These are phyloP conservation scores for Phytopythium delawarense DNA, from an alignment of 352 stramenopile species.

Conservation along the genomic window DNA sequence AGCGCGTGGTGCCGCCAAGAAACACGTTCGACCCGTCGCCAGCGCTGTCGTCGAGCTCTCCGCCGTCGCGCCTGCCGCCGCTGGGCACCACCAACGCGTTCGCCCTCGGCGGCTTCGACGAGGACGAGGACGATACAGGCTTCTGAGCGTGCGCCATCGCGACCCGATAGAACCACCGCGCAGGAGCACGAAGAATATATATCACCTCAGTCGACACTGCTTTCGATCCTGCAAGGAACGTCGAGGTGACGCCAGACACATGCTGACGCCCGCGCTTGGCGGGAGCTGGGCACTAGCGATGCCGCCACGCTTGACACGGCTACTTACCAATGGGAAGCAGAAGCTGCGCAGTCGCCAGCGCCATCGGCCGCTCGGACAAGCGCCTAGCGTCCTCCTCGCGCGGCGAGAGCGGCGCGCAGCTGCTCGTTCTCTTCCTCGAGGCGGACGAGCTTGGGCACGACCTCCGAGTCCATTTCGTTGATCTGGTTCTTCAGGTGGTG, in stretches of 20 bases:
- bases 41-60: slow-evolving; percentile 62
- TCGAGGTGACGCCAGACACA: not conserved
- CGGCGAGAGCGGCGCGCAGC: slow-evolving; percentile 29
- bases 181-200: no score
- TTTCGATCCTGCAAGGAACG: not conserved
- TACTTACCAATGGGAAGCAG: not conserved
- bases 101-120: slow-evolving; percentile 55
- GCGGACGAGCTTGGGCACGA: slow-evolving; percentile 73
- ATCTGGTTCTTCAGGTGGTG: slow-evolving; percentile 87
- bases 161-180: slow-evolving; percentile 1
- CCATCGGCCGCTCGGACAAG: not conserved
- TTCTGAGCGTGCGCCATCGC: slow-evolving; percentile 20
- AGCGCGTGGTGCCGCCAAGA: slow-evolving; percentile 26
- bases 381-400: slow-evolving; percentile 4
- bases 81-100: slow-evolving; percentile 48
- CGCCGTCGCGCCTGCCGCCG: slow-evolving; percentile 56
- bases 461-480: slow-evolving; percentile 79
- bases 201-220: no score
- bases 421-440: slow-evolving; percentile 86
- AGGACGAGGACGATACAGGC: slow-evolving; percentile 59
- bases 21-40: slow-evolving; percentile 64
- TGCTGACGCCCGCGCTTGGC: not conserved
- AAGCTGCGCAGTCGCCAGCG: not conserved
- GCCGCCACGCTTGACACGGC: not conserved
- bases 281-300: no score